Evolutionary conservation across 768 basidiomycete species (phyloP).

Genomic region (Calvatia gigantea): DNA sequence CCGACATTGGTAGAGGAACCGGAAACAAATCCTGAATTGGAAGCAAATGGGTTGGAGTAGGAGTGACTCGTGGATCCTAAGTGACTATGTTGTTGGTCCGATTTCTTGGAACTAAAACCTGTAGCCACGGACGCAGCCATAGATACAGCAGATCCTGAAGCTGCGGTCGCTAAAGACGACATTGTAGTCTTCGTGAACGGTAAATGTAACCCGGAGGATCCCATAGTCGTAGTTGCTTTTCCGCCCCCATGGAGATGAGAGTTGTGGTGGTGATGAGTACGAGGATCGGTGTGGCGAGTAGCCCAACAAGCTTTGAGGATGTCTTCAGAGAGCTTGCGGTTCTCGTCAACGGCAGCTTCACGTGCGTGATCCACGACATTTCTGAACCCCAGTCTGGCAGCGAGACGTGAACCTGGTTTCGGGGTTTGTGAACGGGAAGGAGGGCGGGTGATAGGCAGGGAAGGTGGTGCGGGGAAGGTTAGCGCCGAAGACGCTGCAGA

Average conservation of each 20-base stretch:
- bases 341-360: slow-evolving; percentile 46
- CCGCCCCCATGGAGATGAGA: background rate
- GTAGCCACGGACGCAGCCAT: background rate
- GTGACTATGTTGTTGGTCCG: background rate
- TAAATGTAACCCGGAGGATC: slow-evolving; percentile 3
- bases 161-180: background rate
- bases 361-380: slow-evolving; percentile 66
- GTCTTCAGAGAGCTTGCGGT: slow-evolving; percentile 50
- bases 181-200: slow-evolving; percentile 1
- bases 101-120: background rate
- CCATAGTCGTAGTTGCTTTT: slow-evolving; percentile 14
- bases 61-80: background rate
- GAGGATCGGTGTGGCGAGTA: slow-evolving; percentile 42
- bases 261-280: slow-evolving; percentile 16
- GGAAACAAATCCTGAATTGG: slow-evolving; percentile 22
- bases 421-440: slow-evolving; percentile 24
- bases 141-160: background rate
- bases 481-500: background rate
- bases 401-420: slow-evolving; percentile 12
- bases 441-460: slow-evolving; percentile 15
- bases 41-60: background rate
- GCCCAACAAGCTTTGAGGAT: slow-evolving; percentile 53
- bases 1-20: slow-evolving; percentile 39
- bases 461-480: slow-evolving; percentile 23
- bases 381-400: slow-evolving; percentile 47